Evolutionary conservation across 164 flowering plant genomes (phyloP).

Genomic region (Macadamia tetraphylla): DNA sequence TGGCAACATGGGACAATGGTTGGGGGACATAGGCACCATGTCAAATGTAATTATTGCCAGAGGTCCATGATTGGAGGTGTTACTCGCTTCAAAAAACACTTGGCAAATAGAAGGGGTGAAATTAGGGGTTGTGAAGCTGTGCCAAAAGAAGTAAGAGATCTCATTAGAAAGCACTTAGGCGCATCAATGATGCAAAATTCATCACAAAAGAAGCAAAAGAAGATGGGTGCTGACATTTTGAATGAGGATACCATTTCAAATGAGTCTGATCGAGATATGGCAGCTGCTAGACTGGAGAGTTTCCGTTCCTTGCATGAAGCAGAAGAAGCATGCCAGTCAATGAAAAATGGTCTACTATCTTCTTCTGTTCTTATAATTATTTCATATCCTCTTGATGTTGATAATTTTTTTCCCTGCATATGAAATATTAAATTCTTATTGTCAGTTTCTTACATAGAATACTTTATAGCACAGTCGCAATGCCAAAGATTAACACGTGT

Average conservation of each 20-base stretch:
- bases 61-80: slow-evolving; percentile 34
- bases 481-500: background rate
- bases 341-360: slow-evolving; percentile 17
- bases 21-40: slow-evolving; percentile 38
- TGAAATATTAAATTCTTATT: background rate
- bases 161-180: slow-evolving; percentile 25
- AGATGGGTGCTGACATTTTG: slow-evolving; percentile 9
- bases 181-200: slow-evolving; percentile 17
- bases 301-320: slow-evolving; percentile 21
- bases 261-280: slow-evolving; percentile 27
- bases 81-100: slow-evolving; percentile 35
- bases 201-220: slow-evolving; percentile 17
- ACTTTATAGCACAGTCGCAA: background rate
- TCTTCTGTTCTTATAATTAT: slow-evolving; percentile 5
- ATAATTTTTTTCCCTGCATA: background rate
- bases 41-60: slow-evolving; percentile 30
- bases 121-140: slow-evolving; percentile 33
- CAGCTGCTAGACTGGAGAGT: slow-evolving; percentile 26
- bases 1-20: slow-evolving; percentile 36
- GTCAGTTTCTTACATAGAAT: background rate
- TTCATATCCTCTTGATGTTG: background rate
- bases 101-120: slow-evolving; percentile 33
- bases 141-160: slow-evolving; percentile 28
- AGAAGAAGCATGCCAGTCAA: slow-evolving; percentile 14
- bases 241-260: slow-evolving; percentile 26